phyloP scores from a whole-genome alignment of 75 land plant genomes.

The Chamaecyparis obtusa region DNA sequence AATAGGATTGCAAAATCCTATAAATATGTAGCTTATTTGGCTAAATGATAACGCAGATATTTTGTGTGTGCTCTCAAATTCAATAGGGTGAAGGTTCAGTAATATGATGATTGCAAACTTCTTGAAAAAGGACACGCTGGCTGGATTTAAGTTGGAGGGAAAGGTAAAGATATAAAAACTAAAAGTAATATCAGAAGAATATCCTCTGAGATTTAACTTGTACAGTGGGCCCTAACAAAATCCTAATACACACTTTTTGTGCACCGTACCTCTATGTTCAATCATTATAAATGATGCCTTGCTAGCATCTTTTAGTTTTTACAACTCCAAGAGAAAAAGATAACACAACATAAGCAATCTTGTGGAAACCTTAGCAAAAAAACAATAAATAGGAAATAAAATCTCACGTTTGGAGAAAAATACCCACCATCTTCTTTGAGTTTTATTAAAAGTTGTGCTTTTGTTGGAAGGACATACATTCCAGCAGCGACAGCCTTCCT shows the following conservation, averaged over 20 bases:
- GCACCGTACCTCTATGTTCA: neutral
- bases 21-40: too few species aligned
- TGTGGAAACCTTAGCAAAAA: neutral
- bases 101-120: neutral
- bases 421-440: constrained; percentile 87
- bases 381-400: neutral
- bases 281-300: neutral
- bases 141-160: neutral
- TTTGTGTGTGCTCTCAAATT: too few species aligned
- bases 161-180: neutral
- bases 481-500: constrained; percentile 89
- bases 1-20: too few species aligned
- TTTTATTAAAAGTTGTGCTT: constrained; percentile 59
- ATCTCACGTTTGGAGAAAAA: neutral
- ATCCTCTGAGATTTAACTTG: neutral
- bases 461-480: constrained; percentile 86
- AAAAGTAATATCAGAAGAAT: neutral
- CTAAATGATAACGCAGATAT: too few species aligned
- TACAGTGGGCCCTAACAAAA: neutral
- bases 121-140: neutral
- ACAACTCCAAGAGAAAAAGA: neutral
- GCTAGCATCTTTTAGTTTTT: neutral
- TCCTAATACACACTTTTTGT: neutral
- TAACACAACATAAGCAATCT: neutral
- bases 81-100: neutral